Evolutionary conservation across 2,329 filamentous ascomycete species (phyloP).

Genomic region (Fusarium pseudograminearum): DNA sequence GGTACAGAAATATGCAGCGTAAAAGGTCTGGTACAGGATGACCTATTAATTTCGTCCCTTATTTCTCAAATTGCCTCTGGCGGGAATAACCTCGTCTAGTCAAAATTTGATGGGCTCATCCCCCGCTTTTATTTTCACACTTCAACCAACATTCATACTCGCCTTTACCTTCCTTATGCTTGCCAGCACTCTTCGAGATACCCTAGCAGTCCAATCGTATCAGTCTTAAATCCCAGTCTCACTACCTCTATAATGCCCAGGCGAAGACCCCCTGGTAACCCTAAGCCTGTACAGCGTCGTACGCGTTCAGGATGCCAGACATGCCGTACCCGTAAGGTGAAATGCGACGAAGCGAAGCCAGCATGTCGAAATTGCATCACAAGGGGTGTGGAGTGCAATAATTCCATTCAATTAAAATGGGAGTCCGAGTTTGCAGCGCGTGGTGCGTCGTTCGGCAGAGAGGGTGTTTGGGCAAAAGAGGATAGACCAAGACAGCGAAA

Average conservation of each 20-base stretch:
- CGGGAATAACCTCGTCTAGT: slow-evolving; percentile 17
- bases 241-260: slow-evolving; percentile 31
- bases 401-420: slow-evolving; percentile 45
- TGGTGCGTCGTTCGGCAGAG: slow-evolving; percentile 48
- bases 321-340: slow-evolving; percentile 42
- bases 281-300: slow-evolving; percentile 32
- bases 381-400: slow-evolving; percentile 32
- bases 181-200: background rate
- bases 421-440: slow-evolving; percentile 46
- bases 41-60: too few species aligned
- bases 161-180: slow-evolving; percentile 1
- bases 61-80: too few species aligned
- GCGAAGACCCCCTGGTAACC: slow-evolving; percentile 25
- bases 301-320: slow-evolving; percentile 43
- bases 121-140: slow-evolving; percentile 33
- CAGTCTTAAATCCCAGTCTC: background rate
- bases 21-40: too few species aligned
- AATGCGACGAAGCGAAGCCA: slow-evolving; percentile 43
- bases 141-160: background rate
- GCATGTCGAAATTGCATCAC: slow-evolving; percentile 36
- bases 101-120: background rate
- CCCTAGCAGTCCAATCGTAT: background rate
- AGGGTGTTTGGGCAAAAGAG: slow-evolving; percentile 48
- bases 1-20: too few species aligned
- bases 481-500: background rate